Evolutionary conservation across 2,329 filamentous ascomycete species (phyloP).

Genomic region (Botrytis hyacinthi): DNA sequence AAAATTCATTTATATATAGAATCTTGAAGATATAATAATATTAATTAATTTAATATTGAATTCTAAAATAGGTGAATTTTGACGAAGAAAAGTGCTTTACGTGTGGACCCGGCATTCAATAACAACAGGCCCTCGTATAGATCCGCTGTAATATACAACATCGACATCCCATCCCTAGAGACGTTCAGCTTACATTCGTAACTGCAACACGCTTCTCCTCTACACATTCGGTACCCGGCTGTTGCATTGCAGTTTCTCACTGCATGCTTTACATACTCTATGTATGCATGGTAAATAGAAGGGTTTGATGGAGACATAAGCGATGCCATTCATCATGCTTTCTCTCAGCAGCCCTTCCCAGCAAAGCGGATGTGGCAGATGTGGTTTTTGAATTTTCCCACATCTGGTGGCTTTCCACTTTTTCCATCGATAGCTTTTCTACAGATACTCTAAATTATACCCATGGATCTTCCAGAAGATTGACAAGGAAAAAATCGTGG

Average conservation of each 20-base stretch:
- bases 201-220: constrained; percentile 3
- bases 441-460: background rate
- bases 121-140: no score
- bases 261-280: constrained; percentile 2
- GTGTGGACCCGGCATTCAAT: no score
- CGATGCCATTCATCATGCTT: constrained; percentile 1
- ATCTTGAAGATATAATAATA: no score
- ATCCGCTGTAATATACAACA: background rate
- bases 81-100: no score
- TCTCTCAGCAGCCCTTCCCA: background rate
- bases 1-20: no score
- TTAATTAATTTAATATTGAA: no score
- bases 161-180: background rate
- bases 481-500: background rate
- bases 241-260: background rate
- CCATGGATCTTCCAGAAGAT: constrained; percentile 6
- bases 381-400: constrained; percentile 1
- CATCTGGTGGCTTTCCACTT: background rate
- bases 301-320: constrained; percentile 2
- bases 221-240: constrained; percentile 12
- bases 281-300: background rate
- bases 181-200: constrained; percentile 1
- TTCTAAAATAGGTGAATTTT: no score
- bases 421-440: background rate
- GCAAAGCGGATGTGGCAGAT: constrained; percentile 16